phyloP scores from a whole-genome alignment of 1,284 basidiomycete genomes.

The Fomitopsis schrenkii region DNA sequence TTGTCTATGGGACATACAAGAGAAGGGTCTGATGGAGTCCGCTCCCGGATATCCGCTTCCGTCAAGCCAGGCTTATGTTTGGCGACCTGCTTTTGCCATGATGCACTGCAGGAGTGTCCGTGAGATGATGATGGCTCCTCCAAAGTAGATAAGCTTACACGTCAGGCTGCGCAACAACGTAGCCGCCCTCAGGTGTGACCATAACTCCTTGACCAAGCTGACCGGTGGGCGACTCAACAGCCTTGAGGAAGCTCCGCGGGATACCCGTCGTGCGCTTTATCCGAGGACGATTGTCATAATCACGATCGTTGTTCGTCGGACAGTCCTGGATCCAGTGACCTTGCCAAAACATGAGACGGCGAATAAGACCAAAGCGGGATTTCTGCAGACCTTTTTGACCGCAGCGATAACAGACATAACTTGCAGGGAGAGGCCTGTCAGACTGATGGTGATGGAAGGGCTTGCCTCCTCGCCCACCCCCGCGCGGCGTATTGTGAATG shows the following conservation, averaged over 20 bases:
- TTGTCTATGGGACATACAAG: conserved; percentile 87
- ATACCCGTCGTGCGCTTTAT: conserved; percentile 99
- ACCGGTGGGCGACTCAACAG: conserved; percentile 81
- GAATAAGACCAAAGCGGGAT: conserved; percentile 3
- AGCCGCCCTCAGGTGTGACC: conserved; percentile 96
- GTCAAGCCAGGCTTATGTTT: conserved; percentile 71
- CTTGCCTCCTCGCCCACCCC: conserved; percentile 63
- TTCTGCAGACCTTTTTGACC: conserved; percentile 84
- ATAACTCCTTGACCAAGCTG: conserved; percentile 84
- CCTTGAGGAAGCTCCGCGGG: conserved; percentile 95
- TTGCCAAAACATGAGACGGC: conserved; percentile 29
- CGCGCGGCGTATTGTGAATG: conserved; percentile 63
- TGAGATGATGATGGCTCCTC: not conserved
- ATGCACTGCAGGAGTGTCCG: conserved; percentile 46
- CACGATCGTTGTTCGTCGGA: conserved; percentile 94
- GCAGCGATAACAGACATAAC: conserved; percentile 99
- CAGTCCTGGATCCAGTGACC: conserved; percentile 99
- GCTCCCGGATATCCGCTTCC: conserved; percentile 81
- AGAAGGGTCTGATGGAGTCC: conserved; percentile 71
- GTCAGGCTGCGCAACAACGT: conserved; percentile 93
- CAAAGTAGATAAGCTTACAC: conserved; percentile 47
- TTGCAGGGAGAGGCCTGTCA: conserved; percentile 78
- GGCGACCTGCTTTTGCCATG: conserved; percentile 90
- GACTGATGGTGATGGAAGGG: conserved; percentile 45
- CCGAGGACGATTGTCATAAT: conserved; percentile 90